These are phyloP conservation scores for Apiosordaria backusii DNA, from an alignment of 495 filamentous ascomycete species.

Conservation along the genomic window DNA sequence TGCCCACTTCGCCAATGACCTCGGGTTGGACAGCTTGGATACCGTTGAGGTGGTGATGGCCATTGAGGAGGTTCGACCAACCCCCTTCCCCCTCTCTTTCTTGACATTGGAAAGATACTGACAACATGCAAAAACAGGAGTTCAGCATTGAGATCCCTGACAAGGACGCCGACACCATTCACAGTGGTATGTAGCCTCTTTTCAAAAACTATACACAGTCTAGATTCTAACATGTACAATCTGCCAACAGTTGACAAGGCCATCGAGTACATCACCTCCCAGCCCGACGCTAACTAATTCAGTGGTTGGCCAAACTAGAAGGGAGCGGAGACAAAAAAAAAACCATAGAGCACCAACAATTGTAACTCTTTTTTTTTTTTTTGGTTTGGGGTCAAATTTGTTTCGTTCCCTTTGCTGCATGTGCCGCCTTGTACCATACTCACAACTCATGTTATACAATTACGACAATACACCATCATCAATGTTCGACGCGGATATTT, in stretches of 20 bases:
- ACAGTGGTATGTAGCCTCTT: conserved; percentile 69
- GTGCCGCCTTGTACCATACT: conserved; percentile 27
- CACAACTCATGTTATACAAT: conserved; percentile 3
- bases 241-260: conserved; percentile 78
- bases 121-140: conserved; percentile 58
- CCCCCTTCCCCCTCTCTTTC: not conserved
- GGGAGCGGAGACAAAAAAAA: not conserved
- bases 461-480: not conserved
- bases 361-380: not conserved
- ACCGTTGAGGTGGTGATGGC: conserved; percentile 99
- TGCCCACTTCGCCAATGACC: conserved; percentile 92
- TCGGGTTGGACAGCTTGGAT: conserved; percentile 93
- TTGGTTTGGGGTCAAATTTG: not conserved
- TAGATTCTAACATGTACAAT: not conserved
- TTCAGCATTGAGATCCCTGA: conserved; percentile 99
- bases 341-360: not conserved
- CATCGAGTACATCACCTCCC: conserved; percentile 88
- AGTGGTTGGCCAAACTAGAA: not conserved
- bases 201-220: not conserved
- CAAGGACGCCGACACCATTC: conserved; percentile 95
- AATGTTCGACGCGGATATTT: not conserved
- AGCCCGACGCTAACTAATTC: conserved; percentile 73
- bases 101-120: not conserved
- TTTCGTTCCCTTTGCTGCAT: not conserved
- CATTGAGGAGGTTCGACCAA: conserved; percentile 82